Conservation (phyloP, 306 rosid species). For the Spatholobus suberectus region DNA sequence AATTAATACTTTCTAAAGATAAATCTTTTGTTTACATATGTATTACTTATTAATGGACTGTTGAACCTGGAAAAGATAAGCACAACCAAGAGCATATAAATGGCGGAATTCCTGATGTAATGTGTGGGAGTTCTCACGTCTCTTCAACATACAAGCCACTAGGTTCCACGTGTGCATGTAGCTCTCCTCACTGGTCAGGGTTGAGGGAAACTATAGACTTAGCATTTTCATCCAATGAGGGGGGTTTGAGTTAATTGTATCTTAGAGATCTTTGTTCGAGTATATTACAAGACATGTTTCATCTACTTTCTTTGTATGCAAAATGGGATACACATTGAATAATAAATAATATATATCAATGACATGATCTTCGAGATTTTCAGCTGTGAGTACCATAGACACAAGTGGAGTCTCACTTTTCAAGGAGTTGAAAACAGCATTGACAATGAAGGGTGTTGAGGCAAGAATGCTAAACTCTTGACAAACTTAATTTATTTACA, state of each 20-base stretch:
- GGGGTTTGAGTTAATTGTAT: background rate
- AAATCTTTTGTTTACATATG: background rate
- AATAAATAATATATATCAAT: background rate
- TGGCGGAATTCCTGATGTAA: background rate
- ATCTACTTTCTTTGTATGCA: background rate
- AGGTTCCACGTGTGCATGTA: slow-evolving; percentile 2
- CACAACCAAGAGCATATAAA: background rate
- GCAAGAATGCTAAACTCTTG: slow-evolving; percentile 45
- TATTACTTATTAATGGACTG: background rate
- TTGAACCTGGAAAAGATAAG: background rate
- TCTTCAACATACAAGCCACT: background rate
- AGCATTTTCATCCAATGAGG: background rate
- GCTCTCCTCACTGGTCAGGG: background rate
- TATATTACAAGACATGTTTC: slow-evolving; percentile 4
- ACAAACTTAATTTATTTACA: background rate
- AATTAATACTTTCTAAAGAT: background rate
- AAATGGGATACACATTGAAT: slow-evolving; percentile 17
- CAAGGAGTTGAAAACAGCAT: slow-evolving; percentile 60
- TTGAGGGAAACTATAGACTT: background rate
- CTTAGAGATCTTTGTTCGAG: background rate
- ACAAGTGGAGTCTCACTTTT: slow-evolving; percentile 86
- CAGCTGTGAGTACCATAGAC: slow-evolving; percentile 91
- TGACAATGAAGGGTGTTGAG: slow-evolving; percentile 66
- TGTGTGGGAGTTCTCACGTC: background rate
- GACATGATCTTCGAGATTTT: slow-evolving; percentile 32